A percentile compares a stretch with the other conserved stretches of the same genome.
These are phyloP conservation scores for Trichoderma atroviride DNA, from an alignment of 2,329 filamentous ascomycete genomes.

Conservation along the genomic window DNA sequence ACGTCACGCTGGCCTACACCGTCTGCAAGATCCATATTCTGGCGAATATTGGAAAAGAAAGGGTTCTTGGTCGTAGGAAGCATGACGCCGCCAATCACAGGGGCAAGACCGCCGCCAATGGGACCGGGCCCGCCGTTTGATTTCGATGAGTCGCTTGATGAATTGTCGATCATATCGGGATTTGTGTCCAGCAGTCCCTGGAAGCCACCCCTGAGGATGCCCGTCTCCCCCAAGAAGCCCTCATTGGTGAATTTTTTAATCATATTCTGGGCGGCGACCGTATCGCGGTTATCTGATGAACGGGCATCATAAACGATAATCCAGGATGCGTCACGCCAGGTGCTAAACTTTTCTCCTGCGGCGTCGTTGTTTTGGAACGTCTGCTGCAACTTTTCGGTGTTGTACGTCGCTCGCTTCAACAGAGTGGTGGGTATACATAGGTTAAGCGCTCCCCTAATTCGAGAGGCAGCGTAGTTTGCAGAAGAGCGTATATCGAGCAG, in stretches of 20 bases:
- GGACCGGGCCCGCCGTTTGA: constrained; percentile 47
- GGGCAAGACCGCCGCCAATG: constrained; percentile 52
- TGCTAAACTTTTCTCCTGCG: constrained; percentile 72
- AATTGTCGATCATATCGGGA: constrained; percentile 56
- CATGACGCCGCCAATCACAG: constrained; percentile 86
- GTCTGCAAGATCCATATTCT: constrained; percentile 92
- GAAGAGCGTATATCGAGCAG: constrained; percentile 85
- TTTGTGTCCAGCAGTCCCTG: constrained; percentile 69
- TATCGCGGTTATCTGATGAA: constrained; percentile 79
- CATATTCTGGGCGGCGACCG: constrained; percentile 78
- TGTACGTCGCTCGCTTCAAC: constrained; percentile 87
- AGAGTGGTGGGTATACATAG: constrained; percentile 94
- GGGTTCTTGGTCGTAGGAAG: constrained; percentile 74
- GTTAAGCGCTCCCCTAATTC: constrained; percentile 81
- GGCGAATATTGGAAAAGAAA: constrained; percentile 94
- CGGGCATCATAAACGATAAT: constrained; percentile 87
- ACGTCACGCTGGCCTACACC: constrained; percentile 84
- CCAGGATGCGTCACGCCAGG: constrained; percentile 72
- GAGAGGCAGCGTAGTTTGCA: constrained; percentile 75
- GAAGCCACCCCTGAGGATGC: constrained; percentile 83
- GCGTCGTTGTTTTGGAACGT: constrained; percentile 77
- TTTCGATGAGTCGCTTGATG: constrained; percentile 41
- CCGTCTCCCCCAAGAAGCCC: constrained; percentile 73
- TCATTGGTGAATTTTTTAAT: constrained; percentile 90
- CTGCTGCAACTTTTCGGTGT: constrained; percentile 81